Percentiles rank a stretch among this genome's conserved stretches.
phyloP scores from a whole-genome alignment of 2,329 filamentous ascomycete species.

The Teratosphaeria destructans region DNA sequence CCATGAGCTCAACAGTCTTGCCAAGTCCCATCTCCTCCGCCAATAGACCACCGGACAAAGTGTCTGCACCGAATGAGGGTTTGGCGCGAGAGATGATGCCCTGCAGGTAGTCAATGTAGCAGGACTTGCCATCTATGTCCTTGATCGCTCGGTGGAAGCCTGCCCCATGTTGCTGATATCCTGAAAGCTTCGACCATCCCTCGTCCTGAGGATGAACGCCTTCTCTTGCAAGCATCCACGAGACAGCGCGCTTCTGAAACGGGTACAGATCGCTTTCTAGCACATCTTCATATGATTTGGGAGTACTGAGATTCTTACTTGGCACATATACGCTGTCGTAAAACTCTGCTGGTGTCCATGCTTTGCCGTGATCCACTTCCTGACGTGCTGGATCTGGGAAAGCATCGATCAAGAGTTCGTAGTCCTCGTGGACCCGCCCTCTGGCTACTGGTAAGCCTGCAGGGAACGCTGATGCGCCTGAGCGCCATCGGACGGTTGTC shows the following conservation, averaged over 20 bases:
- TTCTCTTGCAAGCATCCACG: conserved; percentile 61
- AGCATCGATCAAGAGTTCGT: conserved; percentile 12
- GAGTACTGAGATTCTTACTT: conserved; percentile 25
- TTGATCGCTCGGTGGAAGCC: conserved; percentile 14
- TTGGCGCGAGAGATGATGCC: conserved; percentile 37
- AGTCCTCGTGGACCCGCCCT: conserved; percentile 18
- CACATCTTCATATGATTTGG: conserved; percentile 9
- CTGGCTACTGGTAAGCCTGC: conserved; percentile 13
- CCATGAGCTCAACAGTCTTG: conserved; percentile 67
- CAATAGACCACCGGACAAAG: conserved; percentile 51
- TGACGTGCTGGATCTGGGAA: conserved; percentile 15
- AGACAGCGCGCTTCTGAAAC: conserved; percentile 60
- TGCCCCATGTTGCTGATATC: background rate
- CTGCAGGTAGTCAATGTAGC: conserved; percentile 54
- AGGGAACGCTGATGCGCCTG: conserved; percentile 22
- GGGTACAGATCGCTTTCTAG: conserved; percentile 46
- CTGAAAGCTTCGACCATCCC: background rate
- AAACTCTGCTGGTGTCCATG: conserved; percentile 48
- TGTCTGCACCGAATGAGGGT: conserved; percentile 30
- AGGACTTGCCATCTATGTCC: conserved; percentile 39
- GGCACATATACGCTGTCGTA: conserved; percentile 61
- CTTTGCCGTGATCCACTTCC: conserved; percentile 11
- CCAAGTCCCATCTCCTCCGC: conserved; percentile 78
- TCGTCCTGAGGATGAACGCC: conserved; percentile 39
- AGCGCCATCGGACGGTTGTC: conserved; percentile 19